A percentile compares a stretch with the other conserved stretches of the same genome.
Evolutionary conservation across 148 eudicot genomes (phyloP).

Genomic region (Fagopyrum esculentum): DNA sequence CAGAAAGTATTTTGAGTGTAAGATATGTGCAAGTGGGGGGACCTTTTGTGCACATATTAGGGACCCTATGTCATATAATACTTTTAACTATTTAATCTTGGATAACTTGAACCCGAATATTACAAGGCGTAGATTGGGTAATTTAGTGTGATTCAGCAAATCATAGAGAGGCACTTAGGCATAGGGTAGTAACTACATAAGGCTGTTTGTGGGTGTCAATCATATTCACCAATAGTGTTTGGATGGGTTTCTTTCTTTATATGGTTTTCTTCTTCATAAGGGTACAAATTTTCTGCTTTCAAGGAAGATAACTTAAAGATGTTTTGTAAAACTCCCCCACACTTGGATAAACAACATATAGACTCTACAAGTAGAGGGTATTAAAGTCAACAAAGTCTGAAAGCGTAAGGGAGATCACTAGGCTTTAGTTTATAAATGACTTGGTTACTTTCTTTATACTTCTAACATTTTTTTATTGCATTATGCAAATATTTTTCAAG

Average conservation of each 20-base stretch:
- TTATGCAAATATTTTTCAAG: not conserved
- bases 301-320: not conserved
- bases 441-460: not conserved
- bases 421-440: not conserved
- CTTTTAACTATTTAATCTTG: not conserved
- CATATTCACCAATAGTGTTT: not conserved
- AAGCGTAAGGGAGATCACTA: not conserved
- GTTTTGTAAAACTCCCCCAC: not conserved
- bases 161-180: not conserved
- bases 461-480: not conserved
- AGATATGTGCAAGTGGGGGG: not conserved
- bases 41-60: slow-evolving; percentile 19
- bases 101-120: slow-evolving; percentile 9
- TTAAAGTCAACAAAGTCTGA: slow-evolving; percentile 1
- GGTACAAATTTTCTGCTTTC: not conserved
- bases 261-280: not conserved
- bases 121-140: not conserved
- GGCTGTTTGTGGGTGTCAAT: slow-evolving; percentile 1
- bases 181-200: not conserved
- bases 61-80: slow-evolving; percentile 13
- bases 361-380: not conserved
- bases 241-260: not conserved
- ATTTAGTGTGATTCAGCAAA: not conserved
- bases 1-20: not conserved
- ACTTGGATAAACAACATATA: not conserved